Base-by-base conservation (phyloP, 768 basidiomycete species). In the Leccinum arenicola region DNA sequence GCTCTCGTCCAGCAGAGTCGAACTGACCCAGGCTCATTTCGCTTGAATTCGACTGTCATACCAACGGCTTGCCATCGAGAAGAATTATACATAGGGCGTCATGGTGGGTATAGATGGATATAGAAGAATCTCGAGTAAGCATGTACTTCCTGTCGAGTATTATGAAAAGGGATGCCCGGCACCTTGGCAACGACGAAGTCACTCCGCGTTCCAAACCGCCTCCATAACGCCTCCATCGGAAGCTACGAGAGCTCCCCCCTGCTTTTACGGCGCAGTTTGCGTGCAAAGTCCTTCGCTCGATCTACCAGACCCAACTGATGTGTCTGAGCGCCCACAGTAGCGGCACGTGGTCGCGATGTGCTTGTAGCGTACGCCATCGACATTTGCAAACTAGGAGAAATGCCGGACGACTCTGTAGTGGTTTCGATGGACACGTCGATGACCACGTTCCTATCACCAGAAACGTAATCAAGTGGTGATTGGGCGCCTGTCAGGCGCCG, bases 371-470 rank as follows among this genome's bases (percentile, higher is more conserved):
- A 66, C 8, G 55, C 63, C 9, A 59, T 69, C 35, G 69, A 71
- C 7, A 49, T 40, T 11, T 50, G 55, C 15, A 51, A 15, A 55
- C 54, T 52, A n/a, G 54, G 40, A 25, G 56, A 35, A 33, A 23
- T 23, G 17, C 57, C 58, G 1, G 63, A 50, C 3, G 59, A 33
- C 23, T 66, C 67, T 3, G 59, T 64, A 4, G 63, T 82, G 0
- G 80, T 80, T 59, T 82, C 77, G 36, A 84, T 76, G 52, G 78
- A 80, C 9, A 83, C 77, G 27, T 75, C 81, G 33, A 84, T 77
- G 49, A 80, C 71, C 61, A 80, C 61, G 56, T 65, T 72, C 17
- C 56, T 68, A 25, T 72, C 73, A 14, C 60, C 63, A 31, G 71
- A 50, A 14, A 74, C 53, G 48, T 77, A 70, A 25, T 79, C 68